Conservation (phyloP, 1,284 basidiomycete genomes). For the Trametes pubescens region DNA sequence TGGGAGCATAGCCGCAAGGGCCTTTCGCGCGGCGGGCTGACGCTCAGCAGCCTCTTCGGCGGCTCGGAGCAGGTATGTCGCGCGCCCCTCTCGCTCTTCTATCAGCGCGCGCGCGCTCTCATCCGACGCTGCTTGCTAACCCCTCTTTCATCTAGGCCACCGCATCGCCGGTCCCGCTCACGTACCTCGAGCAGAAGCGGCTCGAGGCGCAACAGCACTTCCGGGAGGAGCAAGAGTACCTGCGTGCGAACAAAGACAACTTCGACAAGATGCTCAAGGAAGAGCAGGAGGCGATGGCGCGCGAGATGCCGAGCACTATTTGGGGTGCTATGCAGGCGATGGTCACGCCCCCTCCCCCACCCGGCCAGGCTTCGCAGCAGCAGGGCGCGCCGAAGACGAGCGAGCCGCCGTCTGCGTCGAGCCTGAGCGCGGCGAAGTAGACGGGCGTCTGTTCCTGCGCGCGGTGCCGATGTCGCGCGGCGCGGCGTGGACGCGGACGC, state of each 20-base stretch:
- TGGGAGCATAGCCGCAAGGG: conserved; percentile 73
- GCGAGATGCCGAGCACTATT: conserved; percentile 57
- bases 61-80: conserved; percentile 45
- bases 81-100: conserved; percentile 4
- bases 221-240: conserved; percentile 89
- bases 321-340: conserved; percentile 39
- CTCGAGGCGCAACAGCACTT: conserved; percentile 87
- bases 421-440: conserved; percentile 6
- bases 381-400: background rate
- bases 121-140: background rate
- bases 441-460: background rate
- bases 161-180: conserved; percentile 64
- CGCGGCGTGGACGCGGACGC: no score
- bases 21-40: conserved; percentile 53
- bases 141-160: conserved; percentile 27
- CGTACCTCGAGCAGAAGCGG: conserved; percentile 92
- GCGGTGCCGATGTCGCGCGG: no score
- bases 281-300: conserved; percentile 81
- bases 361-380: conserved; percentile 4
- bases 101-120: conserved; percentile 1
- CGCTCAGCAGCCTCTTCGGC: conserved; percentile 72
- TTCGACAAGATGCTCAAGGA: conserved; percentile 84
- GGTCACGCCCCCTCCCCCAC: conserved; percentile 21
- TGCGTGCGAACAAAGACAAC: conserved; percentile 81
- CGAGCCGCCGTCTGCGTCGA: background rate